A percentile compares a stretch with the other conserved stretches of the same genome.
Evolutionary conservation across 371 early-diverging fungal genomes (phyloP).

Genomic region (Mucor velutinosus): DNA sequence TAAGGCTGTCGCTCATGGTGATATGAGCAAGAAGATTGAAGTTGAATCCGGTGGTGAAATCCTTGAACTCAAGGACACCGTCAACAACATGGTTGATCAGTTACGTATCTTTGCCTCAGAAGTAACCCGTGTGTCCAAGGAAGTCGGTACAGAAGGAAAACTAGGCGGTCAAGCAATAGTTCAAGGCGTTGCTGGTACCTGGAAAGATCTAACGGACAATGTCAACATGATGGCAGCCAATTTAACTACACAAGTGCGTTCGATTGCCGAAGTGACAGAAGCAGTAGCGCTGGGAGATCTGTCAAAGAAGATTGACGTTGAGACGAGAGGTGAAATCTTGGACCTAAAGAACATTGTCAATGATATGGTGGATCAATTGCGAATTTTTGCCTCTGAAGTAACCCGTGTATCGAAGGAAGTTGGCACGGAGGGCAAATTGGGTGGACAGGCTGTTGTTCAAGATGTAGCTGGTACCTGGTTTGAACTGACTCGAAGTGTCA

Average conservation of each 20-base stretch:
- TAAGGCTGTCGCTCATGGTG: conserved; percentile 57
- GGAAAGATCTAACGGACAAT: conserved; percentile 66
- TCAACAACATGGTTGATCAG: conserved; percentile 53
- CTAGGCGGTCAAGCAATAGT: conserved; percentile 52
- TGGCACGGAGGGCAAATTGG: conserved; percentile 55
- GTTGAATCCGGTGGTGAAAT: conserved; percentile 47
- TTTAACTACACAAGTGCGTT: conserved; percentile 57
- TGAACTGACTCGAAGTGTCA: conserved; percentile 63
- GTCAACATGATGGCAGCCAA: conserved; percentile 65
- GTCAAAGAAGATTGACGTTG: conserved; percentile 38
- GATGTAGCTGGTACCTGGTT: conserved; percentile 66
- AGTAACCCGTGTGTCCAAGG: conserved; percentile 64
- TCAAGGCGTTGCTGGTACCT: conserved; percentile 60
- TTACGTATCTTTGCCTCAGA: conserved; percentile 60
- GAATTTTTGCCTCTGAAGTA: conserved; percentile 44
- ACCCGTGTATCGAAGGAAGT: conserved; percentile 47
- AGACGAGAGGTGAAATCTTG: conserved; percentile 39
- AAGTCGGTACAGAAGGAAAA: conserved; percentile 66
- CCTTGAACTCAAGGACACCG: conserved; percentile 34
- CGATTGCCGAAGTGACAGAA: conserved; percentile 59
- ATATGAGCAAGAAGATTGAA: conserved; percentile 54
- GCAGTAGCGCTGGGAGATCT: conserved; percentile 62
- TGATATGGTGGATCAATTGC: conserved; percentile 51
- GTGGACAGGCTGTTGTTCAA: conserved; percentile 51
- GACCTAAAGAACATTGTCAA: conserved; percentile 41